A percentile compares a stretch with the other conserved stretches of the same genome.
phyloP scores from a whole-genome alignment of 805 yeast genomes.

The Ogataea neopini region DNA sequence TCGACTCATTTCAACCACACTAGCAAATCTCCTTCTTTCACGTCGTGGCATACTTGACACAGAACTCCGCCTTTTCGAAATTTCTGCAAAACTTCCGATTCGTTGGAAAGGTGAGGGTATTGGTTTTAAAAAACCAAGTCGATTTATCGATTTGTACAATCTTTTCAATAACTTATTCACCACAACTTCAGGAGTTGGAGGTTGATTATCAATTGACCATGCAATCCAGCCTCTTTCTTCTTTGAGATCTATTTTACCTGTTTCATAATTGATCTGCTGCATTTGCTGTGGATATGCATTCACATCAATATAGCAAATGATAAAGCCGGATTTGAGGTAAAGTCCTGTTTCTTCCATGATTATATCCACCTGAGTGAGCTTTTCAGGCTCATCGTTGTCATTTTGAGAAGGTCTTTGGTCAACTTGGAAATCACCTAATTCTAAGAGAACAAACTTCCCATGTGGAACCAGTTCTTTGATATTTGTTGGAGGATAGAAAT shows the following conservation, averaged over 20 bases:
- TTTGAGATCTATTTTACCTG: constrained; percentile 5
- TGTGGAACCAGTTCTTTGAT: constrained; percentile 59
- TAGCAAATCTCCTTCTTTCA: constrained; percentile 2
- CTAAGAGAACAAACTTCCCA: constrained; percentile 48
- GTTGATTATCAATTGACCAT: constrained; percentile 36
- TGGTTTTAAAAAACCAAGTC: constrained; percentile 21
- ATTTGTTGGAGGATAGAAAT: constrained; percentile 57
- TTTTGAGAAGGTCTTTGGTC: not conserved
- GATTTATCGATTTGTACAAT: constrained; percentile 46
- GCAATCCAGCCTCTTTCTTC: constrained; percentile 30
- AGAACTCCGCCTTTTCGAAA: constrained; percentile 17
- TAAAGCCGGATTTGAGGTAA: constrained; percentile 52
- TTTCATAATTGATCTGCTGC: constrained; percentile 7
- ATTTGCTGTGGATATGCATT: constrained; percentile 30
- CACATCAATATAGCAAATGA: constrained; percentile 38
- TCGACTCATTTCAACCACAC: constrained; percentile 7
- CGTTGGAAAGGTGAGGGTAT: constrained; percentile 25
- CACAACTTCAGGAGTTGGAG: constrained; percentile 36
- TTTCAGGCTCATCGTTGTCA: constrained; percentile 14
- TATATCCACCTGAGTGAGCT: constrained; percentile 41
- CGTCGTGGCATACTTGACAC: constrained; percentile 3
- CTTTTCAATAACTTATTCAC: constrained; percentile 48
- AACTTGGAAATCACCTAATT: constrained; percentile 50
- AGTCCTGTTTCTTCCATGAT: constrained; percentile 59
- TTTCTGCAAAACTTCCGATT: constrained; percentile 34